A percentile compares a stretch with the other conserved stretches of the same genome.
These are phyloP conservation scores for Phialocephala sp. DNA, from an alignment of 2,329 filamentous ascomycete species.

Conservation along the genomic window DNA sequence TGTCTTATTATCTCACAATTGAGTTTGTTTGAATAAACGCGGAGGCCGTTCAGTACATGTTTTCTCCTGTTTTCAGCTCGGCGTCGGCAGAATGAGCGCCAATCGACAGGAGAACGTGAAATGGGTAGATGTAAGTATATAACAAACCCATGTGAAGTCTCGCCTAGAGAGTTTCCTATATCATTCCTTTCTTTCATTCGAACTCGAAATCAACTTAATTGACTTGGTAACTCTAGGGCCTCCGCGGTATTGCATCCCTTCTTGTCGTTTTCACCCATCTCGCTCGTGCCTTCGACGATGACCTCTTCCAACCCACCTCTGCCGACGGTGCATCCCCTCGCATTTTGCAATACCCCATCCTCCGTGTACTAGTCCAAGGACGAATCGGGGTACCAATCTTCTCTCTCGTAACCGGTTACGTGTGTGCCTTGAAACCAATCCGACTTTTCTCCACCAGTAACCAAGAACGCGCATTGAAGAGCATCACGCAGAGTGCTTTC, in stretches of 20 bases:
- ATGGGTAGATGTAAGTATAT: constrained; percentile 7
- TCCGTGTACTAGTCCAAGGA: constrained; percentile 63
- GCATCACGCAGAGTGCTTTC: constrained; percentile 61
- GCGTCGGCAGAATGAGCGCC: neutral
- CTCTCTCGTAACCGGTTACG: constrained; percentile 67
- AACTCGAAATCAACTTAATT: neutral
- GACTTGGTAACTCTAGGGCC: constrained; percentile 49
- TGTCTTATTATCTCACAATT: neutral
- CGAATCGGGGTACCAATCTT: constrained; percentile 72
- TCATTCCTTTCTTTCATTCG: no score
- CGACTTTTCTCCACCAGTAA: constrained; percentile 58
- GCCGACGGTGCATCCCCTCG: constrained; percentile 51
- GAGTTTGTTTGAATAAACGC: neutral
- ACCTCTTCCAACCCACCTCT: constrained; percentile 53
- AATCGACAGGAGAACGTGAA: constrained; percentile 7
- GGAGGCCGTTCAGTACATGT: neutral
- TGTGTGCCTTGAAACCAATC: constrained; percentile 66
- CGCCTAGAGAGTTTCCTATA: neutral
- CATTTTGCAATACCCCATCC: constrained; percentile 61
- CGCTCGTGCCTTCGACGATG: constrained; percentile 55
- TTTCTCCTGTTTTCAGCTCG: neutral
- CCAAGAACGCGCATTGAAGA: constrained; percentile 56
- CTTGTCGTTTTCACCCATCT: constrained; percentile 60
- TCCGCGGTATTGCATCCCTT: constrained; percentile 59
- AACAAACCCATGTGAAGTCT: neutral